Percentiles rank a stretch among this genome's conserved stretches.
These are phyloP conservation scores for Colletotrichum coccodes DNA, from an alignment of 2,329 filamentous ascomycete genomes.

Conservation along the genomic window DNA sequence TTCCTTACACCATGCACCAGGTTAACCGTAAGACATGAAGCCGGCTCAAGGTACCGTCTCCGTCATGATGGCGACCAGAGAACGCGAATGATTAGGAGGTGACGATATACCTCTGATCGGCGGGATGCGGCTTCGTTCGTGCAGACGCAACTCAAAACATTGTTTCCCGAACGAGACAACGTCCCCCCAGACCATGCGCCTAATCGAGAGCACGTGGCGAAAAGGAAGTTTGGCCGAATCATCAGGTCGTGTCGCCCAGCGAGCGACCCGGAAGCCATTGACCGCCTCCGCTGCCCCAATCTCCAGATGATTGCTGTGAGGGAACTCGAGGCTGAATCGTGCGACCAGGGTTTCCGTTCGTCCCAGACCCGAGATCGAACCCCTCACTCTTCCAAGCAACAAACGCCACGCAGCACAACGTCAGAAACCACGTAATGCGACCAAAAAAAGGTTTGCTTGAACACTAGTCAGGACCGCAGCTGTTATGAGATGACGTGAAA, in stretches of 20 bases:
- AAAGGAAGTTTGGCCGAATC: background rate
- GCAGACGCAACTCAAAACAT: background rate
- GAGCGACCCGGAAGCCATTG: background rate
- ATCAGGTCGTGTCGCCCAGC: background rate
- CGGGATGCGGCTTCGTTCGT: background rate
- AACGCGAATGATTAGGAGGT: background rate
- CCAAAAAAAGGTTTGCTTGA: background rate
- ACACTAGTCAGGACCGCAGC: background rate
- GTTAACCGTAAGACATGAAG: too few relatives aligned
- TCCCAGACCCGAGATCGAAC: background rate
- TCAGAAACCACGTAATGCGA: background rate
- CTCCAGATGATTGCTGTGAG: background rate
- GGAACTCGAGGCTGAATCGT: background rate
- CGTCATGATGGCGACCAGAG: background rate
- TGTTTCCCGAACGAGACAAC: background rate
- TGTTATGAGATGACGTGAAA: slow-evolving; percentile 2
- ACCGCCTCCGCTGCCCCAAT: background rate
- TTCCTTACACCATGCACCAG: too few relatives aligned
- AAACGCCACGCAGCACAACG: background rate
- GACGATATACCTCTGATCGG: too few relatives aligned
- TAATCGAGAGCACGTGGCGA: background rate
- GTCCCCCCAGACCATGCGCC: background rate
- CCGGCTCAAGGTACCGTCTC: background rate
- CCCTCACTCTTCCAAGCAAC: background rate
- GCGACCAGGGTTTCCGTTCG: background rate